A percentile compares a stretch with the other conserved stretches of the same genome.
phyloP scores from a whole-genome alignment of 2,329 filamentous ascomycete genomes.

The Microcyclosporella mali region DNA sequence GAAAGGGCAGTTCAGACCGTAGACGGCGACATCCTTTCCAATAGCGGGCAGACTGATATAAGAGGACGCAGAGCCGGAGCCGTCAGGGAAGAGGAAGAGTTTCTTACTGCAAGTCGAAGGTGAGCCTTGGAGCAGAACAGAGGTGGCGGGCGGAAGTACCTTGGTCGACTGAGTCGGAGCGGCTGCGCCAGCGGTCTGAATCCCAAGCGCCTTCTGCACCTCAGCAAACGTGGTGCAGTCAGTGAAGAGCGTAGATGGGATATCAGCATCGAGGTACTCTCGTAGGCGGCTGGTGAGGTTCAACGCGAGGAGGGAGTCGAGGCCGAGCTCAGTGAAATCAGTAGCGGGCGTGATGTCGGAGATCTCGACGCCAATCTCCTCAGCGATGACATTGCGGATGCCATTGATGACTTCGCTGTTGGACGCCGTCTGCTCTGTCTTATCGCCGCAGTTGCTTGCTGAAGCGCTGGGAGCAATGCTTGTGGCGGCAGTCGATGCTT shows the following conservation, averaged over 20 bases:
- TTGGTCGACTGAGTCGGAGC: no score
- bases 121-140: constrained; percentile 13
- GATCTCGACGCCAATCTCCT: constrained; percentile 24
- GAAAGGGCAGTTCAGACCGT: constrained; percentile 5
- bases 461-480: no score
- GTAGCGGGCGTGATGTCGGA: constrained; percentile 22
- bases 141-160: background rate
- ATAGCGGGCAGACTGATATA: constrained; percentile 39
- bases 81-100: constrained; percentile 39
- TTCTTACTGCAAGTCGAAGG: constrained; percentile 5
- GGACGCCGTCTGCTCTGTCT: no score
- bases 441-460: no score
- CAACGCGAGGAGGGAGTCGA: constrained; percentile 27
- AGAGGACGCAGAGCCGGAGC: constrained; percentile 42
- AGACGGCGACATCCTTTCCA: constrained; percentile 27
- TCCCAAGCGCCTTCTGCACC: background rate
- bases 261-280: constrained; percentile 23
- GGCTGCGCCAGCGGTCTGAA: background rate
- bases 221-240: constrained; percentile 3
- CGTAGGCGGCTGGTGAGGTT: constrained; percentile 20
- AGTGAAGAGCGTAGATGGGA: constrained; percentile 1
- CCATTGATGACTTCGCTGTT: no score
- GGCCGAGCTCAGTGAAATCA: constrained; percentile 23
- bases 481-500: background rate
- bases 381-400: constrained; percentile 23